A percentile compares a stretch with the other conserved stretches of the same genome.
Conservation (phyloP, 2,329 filamentous ascomycete species). For the Aspergillus neoniger region DNA sequence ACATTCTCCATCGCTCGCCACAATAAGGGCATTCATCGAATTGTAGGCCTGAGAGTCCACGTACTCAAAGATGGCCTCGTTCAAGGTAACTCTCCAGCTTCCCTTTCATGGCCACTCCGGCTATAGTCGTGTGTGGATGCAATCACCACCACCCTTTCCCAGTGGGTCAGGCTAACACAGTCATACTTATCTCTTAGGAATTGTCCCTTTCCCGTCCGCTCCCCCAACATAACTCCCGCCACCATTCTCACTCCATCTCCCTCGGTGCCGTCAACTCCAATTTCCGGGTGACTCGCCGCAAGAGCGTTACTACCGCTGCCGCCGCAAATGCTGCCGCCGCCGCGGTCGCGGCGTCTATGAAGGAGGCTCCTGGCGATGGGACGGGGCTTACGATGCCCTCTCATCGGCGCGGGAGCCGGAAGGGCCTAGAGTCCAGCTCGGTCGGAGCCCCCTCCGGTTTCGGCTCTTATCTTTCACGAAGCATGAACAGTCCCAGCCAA, state of each 20-base stretch:
- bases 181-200: constrained; percentile 31
- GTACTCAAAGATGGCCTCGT: constrained; percentile 39
- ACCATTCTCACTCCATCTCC: constrained; percentile 79
- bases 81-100: constrained; percentile 36
- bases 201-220: constrained; percentile 65
- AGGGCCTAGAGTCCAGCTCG: constrained; percentile 67
- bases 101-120: constrained; percentile 1
- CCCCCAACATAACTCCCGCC: constrained; percentile 68
- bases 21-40: constrained; percentile 30
- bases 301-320: constrained; percentile 82
- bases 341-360: constrained; percentile 65
- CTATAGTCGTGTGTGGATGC: background rate
- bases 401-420: constrained; percentile 56
- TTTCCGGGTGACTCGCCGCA: constrained; percentile 86
- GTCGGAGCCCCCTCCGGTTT: constrained; percentile 44
- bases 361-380: constrained; percentile 61
- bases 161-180: constrained; percentile 25
- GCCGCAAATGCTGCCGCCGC: constrained; percentile 69
- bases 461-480: constrained; percentile 46
- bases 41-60: constrained; percentile 34
- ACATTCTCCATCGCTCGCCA: constrained; percentile 9
- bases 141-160: background rate
- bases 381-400: constrained; percentile 59
- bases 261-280: constrained; percentile 74
- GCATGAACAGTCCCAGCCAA: constrained; percentile 39